Evolutionary conservation across 2,329 filamentous ascomycete genomes (phyloP), one percentile per base, ranked within the genome.

Genomic region (Colletotrichum noveboracense): DNA sequence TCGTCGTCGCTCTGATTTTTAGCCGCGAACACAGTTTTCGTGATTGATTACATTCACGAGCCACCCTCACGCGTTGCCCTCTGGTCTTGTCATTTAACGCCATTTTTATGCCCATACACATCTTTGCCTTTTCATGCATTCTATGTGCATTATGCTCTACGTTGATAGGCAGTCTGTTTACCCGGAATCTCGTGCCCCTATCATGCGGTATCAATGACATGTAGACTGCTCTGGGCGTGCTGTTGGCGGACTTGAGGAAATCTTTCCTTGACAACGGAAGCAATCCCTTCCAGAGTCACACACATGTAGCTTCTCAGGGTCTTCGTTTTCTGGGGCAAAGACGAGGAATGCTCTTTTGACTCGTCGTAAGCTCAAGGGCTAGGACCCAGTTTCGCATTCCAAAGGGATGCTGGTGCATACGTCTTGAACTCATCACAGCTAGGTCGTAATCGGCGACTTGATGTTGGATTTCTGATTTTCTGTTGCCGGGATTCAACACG

Each of bases 401-500:
- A 36, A 0, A 36, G 34, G 34, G 34, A 38, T 38, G 36, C 7
- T 18, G 36, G 14, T 18, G 7, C 36, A 16, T 18, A 38, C 36
- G 2, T 38, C 36, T 43, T 43, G 8, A 43, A n/a, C 38, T 43
- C 8, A 9, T 43, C 18, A 43, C 38, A n/a, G 38, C 6, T 1
- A 1, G 38, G 3, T 18, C 18, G 38, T 10, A 10, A 43, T n/a
- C 8, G 18, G 38, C 38, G 0, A n/a, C 16, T 10, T 43, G 18
- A n/a, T n/a, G 8, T 43, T 43, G 38, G 8, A 43, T n/a, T n/a
- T 38, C 36, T 3, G 36, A 16, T 18, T n/a, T n/a, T 38, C 36
- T 3, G 36, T 18, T 18, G 14, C 1, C 7, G 0, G 0, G 36
- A 38, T 5, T 18, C 14, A 18, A 38, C 2, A 18, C 0, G 36